Percentiles rank a stretch among this genome's conserved stretches.
Conservation (phyloP, 2,329 filamentous ascomycete genomes). For the Colletotrichum tropicale region DNA sequence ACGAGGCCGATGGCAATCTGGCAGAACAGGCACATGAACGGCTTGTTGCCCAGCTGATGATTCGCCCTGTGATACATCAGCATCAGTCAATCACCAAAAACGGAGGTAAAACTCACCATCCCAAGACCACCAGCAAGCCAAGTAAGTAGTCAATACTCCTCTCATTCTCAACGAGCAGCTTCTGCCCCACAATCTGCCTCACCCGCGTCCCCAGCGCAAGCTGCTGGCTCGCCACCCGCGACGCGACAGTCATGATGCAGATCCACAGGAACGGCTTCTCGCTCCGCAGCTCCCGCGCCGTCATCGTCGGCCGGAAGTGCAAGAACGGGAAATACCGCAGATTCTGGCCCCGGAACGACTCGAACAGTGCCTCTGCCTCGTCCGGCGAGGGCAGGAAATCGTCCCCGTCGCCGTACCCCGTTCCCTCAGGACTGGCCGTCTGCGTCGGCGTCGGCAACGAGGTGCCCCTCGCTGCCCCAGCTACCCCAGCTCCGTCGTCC, state of each 20-base stretch:
- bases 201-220: conserved; percentile 25
- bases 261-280: conserved; percentile 42
- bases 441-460: conserved; percentile 11
- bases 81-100: not conserved
- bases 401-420: not conserved
- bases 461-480: not conserved
- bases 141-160: conserved; percentile 31
- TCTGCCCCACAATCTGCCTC: conserved; percentile 27
- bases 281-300: conserved; percentile 27
- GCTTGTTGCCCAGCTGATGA: conserved; percentile 34
- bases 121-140: conserved; percentile 29
- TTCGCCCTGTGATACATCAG: not conserved
- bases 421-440: conserved; percentile 1
- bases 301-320: conserved; percentile 22
- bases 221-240: conserved; percentile 25
- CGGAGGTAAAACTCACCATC: conserved; percentile 23
- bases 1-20: conserved; percentile 47
- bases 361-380: conserved; percentile 18
- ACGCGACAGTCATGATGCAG: conserved; percentile 36
- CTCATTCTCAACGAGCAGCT: conserved; percentile 27
- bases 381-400: conserved; percentile 4
- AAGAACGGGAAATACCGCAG: conserved; percentile 32
- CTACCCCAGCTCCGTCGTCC: not conserved
- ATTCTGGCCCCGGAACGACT: conserved; percentile 26
- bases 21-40: conserved; percentile 47